Base-by-base conservation (phyloP, 1,284 basidiomycete genomes). In the Sporisorium iseilematis-ciliati region DNA sequence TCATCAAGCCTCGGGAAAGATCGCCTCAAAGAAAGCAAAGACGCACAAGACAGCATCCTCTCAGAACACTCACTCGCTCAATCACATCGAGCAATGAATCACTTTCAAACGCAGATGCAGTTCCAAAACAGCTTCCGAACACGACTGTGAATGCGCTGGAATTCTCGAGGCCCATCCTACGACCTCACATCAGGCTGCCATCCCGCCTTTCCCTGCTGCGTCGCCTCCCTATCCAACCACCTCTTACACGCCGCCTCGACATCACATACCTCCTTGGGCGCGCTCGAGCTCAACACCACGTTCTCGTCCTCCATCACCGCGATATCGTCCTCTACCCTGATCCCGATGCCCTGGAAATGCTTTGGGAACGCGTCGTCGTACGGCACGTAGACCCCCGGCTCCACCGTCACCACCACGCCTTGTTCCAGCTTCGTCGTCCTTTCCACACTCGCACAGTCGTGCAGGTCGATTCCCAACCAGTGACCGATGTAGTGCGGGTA, bases 401-500 rank as follows among this genome's bases (percentile, higher is more conserved):
- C 83, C 48, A 85, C 68, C 10, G 82, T 84, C 42, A 85, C 58
- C 51, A 82, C 81, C 46, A 79, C 78, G 25, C 82, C 82, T 5
- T 57, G 42, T 43, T 80, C 55, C 40, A 85, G 59, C 40, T 62
- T 64, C 1, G 77, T 79, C 3, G 73, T 72, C 3, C 83, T 63
- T 38, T 79, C 73, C 5, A 84, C 63, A 4, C 67, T 72, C 11
- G 80, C 65, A 12, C 79, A 81, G 58, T 85, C 83, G 66, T 85
- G 83, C 71, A 85, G 61, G 54, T 85, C 92, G 64, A 94, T 90
- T 16, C 93, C 93, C 61, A 95, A 90, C 18, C 92, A 92, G 85
- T 97, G 93, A 54, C 92, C 91, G 54, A 96, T 86, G 71, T 91
- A 93, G 86, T 96, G 94, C 2, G 94, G 94, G 82, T 95, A 96